Evolutionary conservation across 768 basidiomycete genomes (phyloP).

Genomic region (Daedalea quercina): DNA sequence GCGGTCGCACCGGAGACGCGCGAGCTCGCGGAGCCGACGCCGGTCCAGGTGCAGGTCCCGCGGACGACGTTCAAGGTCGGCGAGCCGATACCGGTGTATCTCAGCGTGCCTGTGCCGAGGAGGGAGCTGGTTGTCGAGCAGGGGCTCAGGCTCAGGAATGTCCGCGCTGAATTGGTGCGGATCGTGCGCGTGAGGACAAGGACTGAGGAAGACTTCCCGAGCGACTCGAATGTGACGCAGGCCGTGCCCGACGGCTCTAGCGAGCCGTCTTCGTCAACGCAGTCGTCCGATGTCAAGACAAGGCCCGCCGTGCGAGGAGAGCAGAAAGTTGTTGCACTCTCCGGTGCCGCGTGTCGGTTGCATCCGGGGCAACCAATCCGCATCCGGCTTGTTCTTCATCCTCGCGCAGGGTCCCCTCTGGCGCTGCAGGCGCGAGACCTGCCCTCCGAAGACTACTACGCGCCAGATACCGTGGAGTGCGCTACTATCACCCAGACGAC

Average conservation of each 20-base stretch:
- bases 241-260: constrained; percentile 6
- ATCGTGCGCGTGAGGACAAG: constrained; percentile 44
- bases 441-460: constrained; percentile 24
- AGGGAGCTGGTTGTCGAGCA: constrained; percentile 59
- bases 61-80: constrained; percentile 63
- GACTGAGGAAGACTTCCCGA: neutral
- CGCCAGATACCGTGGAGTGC: constrained; percentile 54
- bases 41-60: constrained; percentile 64
- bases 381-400: constrained; percentile 75
- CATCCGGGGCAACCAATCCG: constrained; percentile 69
- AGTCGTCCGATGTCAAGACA: constrained; percentile 3
- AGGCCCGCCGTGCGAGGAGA: constrained; percentile 25
- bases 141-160: constrained; percentile 71
- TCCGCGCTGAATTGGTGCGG: constrained; percentile 74
- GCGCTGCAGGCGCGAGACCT: constrained; percentile 1
- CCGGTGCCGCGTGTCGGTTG: constrained; percentile 90
- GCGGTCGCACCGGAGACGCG: constrained; percentile 54
- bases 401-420: constrained; percentile 8
- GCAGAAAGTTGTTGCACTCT: constrained; percentile 59
- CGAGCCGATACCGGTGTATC: constrained; percentile 73
- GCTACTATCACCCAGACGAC: constrained; percentile 76
- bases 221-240: neutral
- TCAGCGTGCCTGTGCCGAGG: constrained; percentile 72
- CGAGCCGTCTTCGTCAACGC: constrained; percentile 19
- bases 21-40: constrained; percentile 54